Conservation (phyloP, 768 basidiomycete genomes). For the Calocybe gangraenosa region DNA sequence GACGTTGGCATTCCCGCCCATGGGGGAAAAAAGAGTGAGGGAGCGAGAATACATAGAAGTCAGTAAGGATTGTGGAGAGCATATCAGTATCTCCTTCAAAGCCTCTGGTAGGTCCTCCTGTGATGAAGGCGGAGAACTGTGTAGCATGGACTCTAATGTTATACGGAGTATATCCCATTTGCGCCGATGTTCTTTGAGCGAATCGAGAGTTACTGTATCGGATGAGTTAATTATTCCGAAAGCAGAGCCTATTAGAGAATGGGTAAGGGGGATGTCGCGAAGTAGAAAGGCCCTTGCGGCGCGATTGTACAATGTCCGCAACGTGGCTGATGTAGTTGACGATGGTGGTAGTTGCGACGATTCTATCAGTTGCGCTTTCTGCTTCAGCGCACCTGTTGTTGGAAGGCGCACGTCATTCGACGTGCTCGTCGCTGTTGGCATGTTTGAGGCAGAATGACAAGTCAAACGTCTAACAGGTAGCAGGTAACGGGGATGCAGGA, state of each 20-base stretch:
- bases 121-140: conserved; percentile 49
- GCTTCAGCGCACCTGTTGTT: conserved; percentile 32
- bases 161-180: conserved; percentile 90
- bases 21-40: conserved; percentile 62
- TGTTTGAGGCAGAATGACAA: conserved; percentile 21
- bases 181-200: conserved; percentile 50
- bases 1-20: conserved; percentile 29
- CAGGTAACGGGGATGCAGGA: neutral
- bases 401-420: conserved; percentile 25
- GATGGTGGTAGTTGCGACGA: conserved; percentile 16
- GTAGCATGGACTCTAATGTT: conserved; percentile 74
- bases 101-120: conserved; percentile 43
- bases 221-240: conserved; percentile 56
- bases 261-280: conserved; percentile 63
- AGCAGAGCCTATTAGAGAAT: conserved; percentile 63
- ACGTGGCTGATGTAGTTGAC: conserved; percentile 39
- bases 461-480: neutral
- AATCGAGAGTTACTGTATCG: conserved; percentile 25
- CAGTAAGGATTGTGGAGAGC: conserved; percentile 58
- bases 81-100: conserved; percentile 47
- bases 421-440: conserved; percentile 51
- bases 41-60: conserved; percentile 60
- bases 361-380: conserved; percentile 13
- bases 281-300: conserved; percentile 78
- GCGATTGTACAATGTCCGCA: conserved; percentile 71